Percentiles rank a stretch among this genome's conserved stretches.
Conservation (phyloP, 108 stramenopile species). For the Epithemia pelagica region DNA sequence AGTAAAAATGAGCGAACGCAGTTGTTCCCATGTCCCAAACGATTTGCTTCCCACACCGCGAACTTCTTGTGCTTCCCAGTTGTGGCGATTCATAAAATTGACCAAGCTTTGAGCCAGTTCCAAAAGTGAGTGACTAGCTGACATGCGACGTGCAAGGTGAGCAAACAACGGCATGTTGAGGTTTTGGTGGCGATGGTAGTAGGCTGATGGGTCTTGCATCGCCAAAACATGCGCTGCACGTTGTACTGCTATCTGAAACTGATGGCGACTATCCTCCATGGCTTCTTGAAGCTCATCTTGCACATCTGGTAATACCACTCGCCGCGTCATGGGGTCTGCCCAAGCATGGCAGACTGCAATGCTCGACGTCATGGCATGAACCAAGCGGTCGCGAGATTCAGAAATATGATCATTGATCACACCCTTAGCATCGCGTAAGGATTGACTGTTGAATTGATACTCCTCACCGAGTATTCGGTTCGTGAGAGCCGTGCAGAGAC, state of each 20-base stretch:
- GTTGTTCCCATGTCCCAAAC: background rate
- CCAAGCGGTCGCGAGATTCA: slow-evolving; percentile 8
- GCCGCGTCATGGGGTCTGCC: slow-evolving; percentile 3
- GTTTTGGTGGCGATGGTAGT: background rate
- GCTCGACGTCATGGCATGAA: slow-evolving; percentile 5
- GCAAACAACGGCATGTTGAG: slow-evolving; percentile 17
- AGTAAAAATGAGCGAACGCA: background rate
- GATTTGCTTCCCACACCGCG: too few species aligned
- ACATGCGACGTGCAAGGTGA: slow-evolving; percentile 18
- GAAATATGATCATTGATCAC: slow-evolving; percentile 6
- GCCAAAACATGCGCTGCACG: background rate
- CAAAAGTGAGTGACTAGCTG: slow-evolving; percentile 21
- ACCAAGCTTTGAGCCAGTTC: slow-evolving; percentile 12
- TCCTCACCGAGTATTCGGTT: slow-evolving; percentile 10
- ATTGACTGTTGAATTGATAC: background rate
- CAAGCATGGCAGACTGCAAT: slow-evolving; percentile 15
- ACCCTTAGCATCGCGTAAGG: slow-evolving; percentile 1
- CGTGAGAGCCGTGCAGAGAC: slow-evolving; percentile 2
- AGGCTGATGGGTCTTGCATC: background rate
- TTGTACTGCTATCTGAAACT: background rate
- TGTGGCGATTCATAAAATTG: slow-evolving; percentile 4
- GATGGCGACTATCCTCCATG: background rate
- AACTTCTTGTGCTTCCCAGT: background rate
- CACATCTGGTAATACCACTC: background rate
- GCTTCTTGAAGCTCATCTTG: background rate